Evolutionary conservation across 768 basidiomycete species (phyloP).

Genomic region (Cystofilobasidium macerans): DNA sequence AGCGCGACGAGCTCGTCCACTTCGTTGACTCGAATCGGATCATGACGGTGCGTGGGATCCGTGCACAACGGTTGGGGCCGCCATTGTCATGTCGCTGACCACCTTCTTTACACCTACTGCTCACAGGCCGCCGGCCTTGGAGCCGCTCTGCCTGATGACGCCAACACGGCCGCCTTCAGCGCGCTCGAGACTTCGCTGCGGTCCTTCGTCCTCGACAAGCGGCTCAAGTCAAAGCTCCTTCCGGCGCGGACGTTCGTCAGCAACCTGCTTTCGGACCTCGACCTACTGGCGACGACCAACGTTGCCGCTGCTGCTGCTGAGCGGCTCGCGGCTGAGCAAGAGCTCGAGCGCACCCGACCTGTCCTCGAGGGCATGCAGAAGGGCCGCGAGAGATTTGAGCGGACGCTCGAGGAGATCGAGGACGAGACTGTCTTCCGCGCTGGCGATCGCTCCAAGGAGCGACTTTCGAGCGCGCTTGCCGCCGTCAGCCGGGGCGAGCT

Average conservation of each 20-base stretch:
- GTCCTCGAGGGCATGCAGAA: slow-evolving; percentile 77
- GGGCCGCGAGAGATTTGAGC: slow-evolving; percentile 63
- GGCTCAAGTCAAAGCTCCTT: slow-evolving; percentile 88
- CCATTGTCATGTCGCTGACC: background rate
- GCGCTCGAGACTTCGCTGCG: slow-evolving; percentile 80
- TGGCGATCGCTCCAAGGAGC: slow-evolving; percentile 46
- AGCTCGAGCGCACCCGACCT: slow-evolving; percentile 60
- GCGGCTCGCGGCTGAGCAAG: slow-evolving; percentile 56
- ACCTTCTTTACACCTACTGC: background rate
- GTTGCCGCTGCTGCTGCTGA: slow-evolving; percentile 73
- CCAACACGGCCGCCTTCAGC: slow-evolving; percentile 50
- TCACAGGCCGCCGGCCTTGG: slow-evolving; percentile 15
- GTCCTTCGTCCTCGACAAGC: slow-evolving; percentile 90
- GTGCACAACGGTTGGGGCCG: background rate
- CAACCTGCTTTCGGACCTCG: slow-evolving; percentile 80
- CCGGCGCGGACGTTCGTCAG: slow-evolving; percentile 84
- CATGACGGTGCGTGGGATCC: slow-evolving; percentile 23
- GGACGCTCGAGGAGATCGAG: slow-evolving; percentile 64
- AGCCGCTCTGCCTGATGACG: slow-evolving; percentile 28
- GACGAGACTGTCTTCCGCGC: slow-evolving; percentile 57
- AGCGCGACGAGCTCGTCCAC: slow-evolving; percentile 86
- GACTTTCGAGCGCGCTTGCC: slow-evolving; percentile 60
- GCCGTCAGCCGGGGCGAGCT: slow-evolving; percentile 64
- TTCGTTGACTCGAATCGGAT: slow-evolving; percentile 77
- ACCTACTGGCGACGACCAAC: slow-evolving; percentile 75